These are phyloP conservation scores for Xylaria sp. DNA, from an alignment of 2,329 filamentous ascomycete genomes.

Conservation along the genomic window DNA sequence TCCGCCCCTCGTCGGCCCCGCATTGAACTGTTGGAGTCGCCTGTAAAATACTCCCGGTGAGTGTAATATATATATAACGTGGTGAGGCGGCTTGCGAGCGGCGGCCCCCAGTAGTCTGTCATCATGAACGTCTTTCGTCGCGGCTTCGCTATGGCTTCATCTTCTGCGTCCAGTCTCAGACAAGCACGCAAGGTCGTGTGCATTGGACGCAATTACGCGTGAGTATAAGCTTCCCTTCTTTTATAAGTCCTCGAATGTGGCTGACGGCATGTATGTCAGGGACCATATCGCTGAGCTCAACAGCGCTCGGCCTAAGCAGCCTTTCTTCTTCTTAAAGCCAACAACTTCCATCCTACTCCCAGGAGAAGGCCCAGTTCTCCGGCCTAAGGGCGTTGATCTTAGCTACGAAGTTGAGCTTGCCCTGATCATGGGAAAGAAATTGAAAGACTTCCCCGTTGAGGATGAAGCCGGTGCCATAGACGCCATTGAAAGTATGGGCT, in stretches of 20 bases:
- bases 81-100: conserved; percentile 1
- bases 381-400: conserved; percentile 83
- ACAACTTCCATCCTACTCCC: conserved; percentile 85
- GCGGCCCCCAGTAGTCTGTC: conserved; percentile 7
- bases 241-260: neutral
- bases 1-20: conserved; percentile 16
- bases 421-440: conserved; percentile 83
- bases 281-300: conserved; percentile 95
- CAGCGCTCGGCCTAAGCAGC: conserved; percentile 87
- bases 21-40: conserved; percentile 15
- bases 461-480: conserved; percentile 82
- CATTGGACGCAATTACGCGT: conserved; percentile 97
- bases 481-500: conserved; percentile 76
- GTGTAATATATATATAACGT: conserved; percentile 27
- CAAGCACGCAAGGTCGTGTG: conserved; percentile 83
- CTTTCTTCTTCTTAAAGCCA: conserved; percentile 99
- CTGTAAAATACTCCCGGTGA: conserved; percentile 11
- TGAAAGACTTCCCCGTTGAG: conserved; percentile 79
- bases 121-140: conserved; percentile 52
- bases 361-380: conserved; percentile 80
- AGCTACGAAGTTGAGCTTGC: conserved; percentile 97
- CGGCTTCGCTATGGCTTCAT: conserved; percentile 49
- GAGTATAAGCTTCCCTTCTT: conserved; percentile 50
- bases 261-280: conserved; percentile 57
- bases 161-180: conserved; percentile 60